Percentiles rank a stretch among this genome's conserved stretches.
Conservation (phyloP, 2,329 filamentous ascomycete genomes). For the Paraphaeosphaeria minitans region DNA sequence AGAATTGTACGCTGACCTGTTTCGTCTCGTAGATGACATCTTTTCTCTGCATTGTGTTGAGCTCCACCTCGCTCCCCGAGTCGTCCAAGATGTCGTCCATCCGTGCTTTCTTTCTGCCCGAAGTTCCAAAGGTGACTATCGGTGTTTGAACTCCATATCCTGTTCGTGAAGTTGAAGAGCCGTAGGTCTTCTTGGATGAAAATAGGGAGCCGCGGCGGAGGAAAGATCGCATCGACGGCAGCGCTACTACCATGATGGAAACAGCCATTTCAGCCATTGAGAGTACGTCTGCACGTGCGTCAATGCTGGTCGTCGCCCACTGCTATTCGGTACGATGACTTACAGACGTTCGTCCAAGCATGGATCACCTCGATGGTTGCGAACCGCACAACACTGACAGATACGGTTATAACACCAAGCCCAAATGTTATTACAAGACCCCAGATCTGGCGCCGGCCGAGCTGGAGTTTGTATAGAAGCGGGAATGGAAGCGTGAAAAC, state of each 20-base stretch:
- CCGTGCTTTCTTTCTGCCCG: conserved; percentile 16
- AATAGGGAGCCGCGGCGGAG: conserved; percentile 27
- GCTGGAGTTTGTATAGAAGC: conserved; percentile 25
- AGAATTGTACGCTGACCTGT: conserved; percentile 28
- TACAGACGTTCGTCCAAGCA: conserved; percentile 34
- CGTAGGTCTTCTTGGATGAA: conserved; percentile 23
- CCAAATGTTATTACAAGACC: conserved; percentile 30
- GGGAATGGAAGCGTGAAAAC: conserved; percentile 32
- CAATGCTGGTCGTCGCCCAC: neutral
- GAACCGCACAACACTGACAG: conserved; percentile 29
- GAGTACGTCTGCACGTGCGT: conserved; percentile 23
- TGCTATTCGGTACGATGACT: conserved; percentile 5
- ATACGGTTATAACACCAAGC: conserved; percentile 28
- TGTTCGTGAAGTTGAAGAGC: conserved; percentile 16
- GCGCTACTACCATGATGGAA: conserved; percentile 33
- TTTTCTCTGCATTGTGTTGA: conserved; percentile 24
- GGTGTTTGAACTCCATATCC: conserved; percentile 15
- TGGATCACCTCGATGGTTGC: conserved; percentile 28
- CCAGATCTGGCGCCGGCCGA: conserved; percentile 27
- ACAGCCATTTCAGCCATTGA: conserved; percentile 35
- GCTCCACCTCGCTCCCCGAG: conserved; percentile 30
- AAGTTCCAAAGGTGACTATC: conserved; percentile 12
- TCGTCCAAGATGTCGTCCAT: conserved; percentile 19
- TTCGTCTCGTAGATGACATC: conserved; percentile 31
- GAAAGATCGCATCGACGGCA: conserved; percentile 31